Evolutionary conservation across 2,329 filamentous ascomycete genomes (phyloP), one percentile per base, ranked within the genome.

Genomic region (Immersiporthe knoxdaviesiana): DNA sequence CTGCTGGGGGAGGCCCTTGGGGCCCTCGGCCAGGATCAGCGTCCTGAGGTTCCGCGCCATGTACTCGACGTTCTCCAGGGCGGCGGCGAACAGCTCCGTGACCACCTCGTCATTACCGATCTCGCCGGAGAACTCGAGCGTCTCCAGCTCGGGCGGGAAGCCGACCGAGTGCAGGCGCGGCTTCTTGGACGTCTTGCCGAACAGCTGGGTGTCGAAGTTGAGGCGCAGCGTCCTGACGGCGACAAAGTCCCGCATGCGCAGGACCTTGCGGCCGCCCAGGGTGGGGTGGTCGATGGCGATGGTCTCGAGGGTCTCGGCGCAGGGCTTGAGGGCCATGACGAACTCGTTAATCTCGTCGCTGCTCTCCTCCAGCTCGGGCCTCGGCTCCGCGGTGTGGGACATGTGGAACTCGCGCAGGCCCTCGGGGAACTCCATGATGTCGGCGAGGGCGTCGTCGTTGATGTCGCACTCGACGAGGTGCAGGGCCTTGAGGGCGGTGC

Each of bases 381-480:
- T 68, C 0, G 81, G 82, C 10, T 80, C 76, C 21, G 78, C 75
- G 11, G 77, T 72, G 65, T 85, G 83, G 0, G 81, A 84, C 77
- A 85, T 82, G 71, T 83, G 80, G 64, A 85, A 84, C 68, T 84
- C 82, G 32, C 79, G 76, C 24, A 85, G 74, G 0, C 75, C 81
- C 72, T 81, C 79, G 3, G 83, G 83, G 39, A 84, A 81, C 70
- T 83, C 79, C 56, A 81, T 77, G 39, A 81, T 74, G 68, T 81
- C 80, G 24, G 77, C 74, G 10, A 81, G 77, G 1, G 78, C 79
- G 65, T 81, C 80, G 66, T 81, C 83, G 72, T 82, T 84, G 69
- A 85, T 83, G 72, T 85, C 83, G 76, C 83, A 85, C 73, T 85
- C 82, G 68, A 85, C 78, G 35, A 85, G 77, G 67, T 82, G 80